A percentile compares a stretch with the other conserved stretches of the same genome.
phyloP scores from a whole-genome alignment of 148 eudicot species.

The Rhododendron ferrugineum region DNA sequence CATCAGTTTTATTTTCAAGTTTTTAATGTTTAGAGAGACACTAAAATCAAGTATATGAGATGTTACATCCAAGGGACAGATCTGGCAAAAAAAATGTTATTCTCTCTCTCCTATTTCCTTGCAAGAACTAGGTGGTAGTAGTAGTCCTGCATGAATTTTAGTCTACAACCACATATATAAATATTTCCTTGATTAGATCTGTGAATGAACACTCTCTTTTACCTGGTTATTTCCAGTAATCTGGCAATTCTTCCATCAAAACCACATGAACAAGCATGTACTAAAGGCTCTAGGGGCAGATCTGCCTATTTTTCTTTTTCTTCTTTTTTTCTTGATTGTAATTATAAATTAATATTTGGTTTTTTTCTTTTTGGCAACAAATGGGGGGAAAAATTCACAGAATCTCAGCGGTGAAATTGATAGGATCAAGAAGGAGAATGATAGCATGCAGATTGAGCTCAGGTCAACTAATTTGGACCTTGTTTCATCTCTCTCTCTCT shows the following conservation, averaged over 20 bases:
- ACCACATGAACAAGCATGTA: conserved; percentile 5
- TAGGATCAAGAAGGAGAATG: conserved; percentile 72
- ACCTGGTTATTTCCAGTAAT: conserved; percentile 9
- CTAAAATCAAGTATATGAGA: conserved; percentile 30
- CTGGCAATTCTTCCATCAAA: conserved; percentile 1
- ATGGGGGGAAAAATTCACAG: conserved; percentile 21
- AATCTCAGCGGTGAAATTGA: conserved; percentile 62
- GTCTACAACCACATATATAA: not conserved
- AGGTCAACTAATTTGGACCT: conserved; percentile 31
- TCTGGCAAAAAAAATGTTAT: conserved; percentile 25
- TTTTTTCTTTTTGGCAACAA: not conserved
- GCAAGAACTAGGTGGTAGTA: conserved; percentile 10
- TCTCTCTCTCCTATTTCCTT: conserved; percentile 19
- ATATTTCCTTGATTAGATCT: conserved; percentile 11
- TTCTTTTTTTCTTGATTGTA: not conserved
- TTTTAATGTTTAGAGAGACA: conserved; percentile 21
- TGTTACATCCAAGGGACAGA: conserved; percentile 48
- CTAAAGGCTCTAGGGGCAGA: not conserved
- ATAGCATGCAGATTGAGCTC: conserved; percentile 64
- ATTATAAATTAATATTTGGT: not conserved
- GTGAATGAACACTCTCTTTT: conserved; percentile 12
- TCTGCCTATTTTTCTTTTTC: not conserved
- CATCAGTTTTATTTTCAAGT: conserved; percentile 8
- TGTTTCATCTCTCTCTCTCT: not conserved
- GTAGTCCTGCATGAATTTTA: not conserved